Percentiles rank a stretch among this genome's conserved stretches.
Evolutionary conservation across 208 protist genomes (phyloP).

Genomic region (Leishmania guyanensis): DNA sequence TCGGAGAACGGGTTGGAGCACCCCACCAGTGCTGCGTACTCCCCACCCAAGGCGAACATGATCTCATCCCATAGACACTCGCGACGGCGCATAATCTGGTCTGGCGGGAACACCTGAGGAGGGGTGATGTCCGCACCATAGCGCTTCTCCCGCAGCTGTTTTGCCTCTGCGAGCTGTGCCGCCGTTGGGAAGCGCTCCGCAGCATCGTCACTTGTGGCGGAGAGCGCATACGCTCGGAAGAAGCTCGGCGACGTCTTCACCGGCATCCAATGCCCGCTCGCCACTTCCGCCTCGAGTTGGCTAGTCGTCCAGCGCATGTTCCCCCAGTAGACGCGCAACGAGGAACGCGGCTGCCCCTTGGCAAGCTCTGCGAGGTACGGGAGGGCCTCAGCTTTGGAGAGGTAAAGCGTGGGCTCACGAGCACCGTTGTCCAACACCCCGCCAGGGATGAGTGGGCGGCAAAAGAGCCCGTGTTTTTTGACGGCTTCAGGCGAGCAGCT

Average conservation of each 20-base stretch:
- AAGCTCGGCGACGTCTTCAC: constrained; percentile 81
- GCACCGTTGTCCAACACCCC: constrained; percentile 54
- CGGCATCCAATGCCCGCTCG: constrained; percentile 86
- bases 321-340: constrained; percentile 86
- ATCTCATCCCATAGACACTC: constrained; percentile 90
- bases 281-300: constrained; percentile 77
- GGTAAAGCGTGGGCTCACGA: constrained; percentile 76
- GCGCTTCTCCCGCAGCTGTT: constrained; percentile 46
- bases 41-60: constrained; percentile 78
- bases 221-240: constrained; percentile 65
- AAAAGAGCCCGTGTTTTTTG: constrained; percentile 49
- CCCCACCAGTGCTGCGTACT: constrained; percentile 73
- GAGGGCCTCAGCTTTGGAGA: constrained; percentile 78
- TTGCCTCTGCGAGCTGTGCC: constrained; percentile 52
- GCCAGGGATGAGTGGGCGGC: constrained; percentile 64
- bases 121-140: constrained; percentile 66
- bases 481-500: constrained; percentile 8
- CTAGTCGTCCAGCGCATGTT: constrained; percentile 80
- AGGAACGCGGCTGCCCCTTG: constrained; percentile 72
- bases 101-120: constrained; percentile 78
- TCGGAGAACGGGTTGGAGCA: constrained; percentile 80
- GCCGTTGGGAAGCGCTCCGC: constrained; percentile 66
- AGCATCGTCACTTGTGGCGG: constrained; percentile 22
- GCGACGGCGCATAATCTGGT: constrained; percentile 69
- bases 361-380: constrained; percentile 75